Percentiles rank a stretch among this genome's conserved stretches.
Evolutionary conservation across 1,284 basidiomycete genomes (phyloP).

Genomic region (Boletellus deceptivus): DNA sequence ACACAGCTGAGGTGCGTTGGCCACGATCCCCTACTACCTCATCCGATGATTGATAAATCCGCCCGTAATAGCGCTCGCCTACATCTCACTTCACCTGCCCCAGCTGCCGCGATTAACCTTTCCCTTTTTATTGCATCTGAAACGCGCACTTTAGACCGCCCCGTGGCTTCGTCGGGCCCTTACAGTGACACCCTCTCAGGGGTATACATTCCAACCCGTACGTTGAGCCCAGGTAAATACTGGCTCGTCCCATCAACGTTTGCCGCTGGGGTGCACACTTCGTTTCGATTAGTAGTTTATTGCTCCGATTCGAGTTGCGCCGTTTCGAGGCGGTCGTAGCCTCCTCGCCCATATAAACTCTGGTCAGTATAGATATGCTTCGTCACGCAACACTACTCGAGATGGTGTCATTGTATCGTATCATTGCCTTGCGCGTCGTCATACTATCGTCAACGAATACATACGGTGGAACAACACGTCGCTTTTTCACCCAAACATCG

Average conservation of each 20-base stretch:
- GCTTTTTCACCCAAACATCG: not conserved
- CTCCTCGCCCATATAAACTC: too few species aligned
- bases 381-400: not conserved
- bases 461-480: not conserved
- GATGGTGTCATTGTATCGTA: slow-evolving; percentile 1
- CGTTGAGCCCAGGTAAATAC: slow-evolving; percentile 63
- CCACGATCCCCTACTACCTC: not conserved
- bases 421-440: not conserved
- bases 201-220: slow-evolving; percentile 56
- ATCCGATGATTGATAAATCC: slow-evolving; percentile 2
- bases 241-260: slow-evolving; percentile 74
- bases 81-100: slow-evolving; percentile 50
- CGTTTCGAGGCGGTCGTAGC: slow-evolving; percentile 12
- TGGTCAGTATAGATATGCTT: not conserved
- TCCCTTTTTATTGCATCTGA: slow-evolving; percentile 49
- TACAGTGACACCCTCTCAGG: slow-evolving; percentile 74
- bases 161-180: slow-evolving; percentile 69
- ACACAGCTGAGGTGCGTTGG: slow-evolving; percentile 60
- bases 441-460: not conserved
- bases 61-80: slow-evolving; percentile 56
- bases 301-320: slow-evolving; percentile 36
- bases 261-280: slow-evolving; percentile 52
- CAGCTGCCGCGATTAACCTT: slow-evolving; percentile 53
- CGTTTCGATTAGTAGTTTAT: slow-evolving; percentile 67
- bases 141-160: slow-evolving; percentile 35